These are phyloP conservation scores for Rhizoctonia solani DNA, from an alignment of 1,284 basidiomycete species.

Conservation along the genomic window DNA sequence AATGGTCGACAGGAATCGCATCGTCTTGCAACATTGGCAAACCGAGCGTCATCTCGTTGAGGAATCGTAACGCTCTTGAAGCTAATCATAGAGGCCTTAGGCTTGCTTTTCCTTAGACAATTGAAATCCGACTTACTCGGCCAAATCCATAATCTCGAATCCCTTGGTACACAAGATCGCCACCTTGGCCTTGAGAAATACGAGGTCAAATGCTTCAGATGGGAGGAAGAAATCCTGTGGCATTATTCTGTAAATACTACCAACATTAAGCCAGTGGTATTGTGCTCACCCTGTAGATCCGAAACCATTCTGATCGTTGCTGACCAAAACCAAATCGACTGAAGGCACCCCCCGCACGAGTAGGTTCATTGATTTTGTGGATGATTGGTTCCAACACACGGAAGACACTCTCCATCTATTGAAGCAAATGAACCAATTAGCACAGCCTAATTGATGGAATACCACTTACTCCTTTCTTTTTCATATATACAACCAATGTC, in stretches of 20 bases:
- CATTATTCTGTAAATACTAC: not conserved
- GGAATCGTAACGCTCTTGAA: slow-evolving; percentile 89
- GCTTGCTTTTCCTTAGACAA: not conserved
- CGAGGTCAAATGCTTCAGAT: slow-evolving; percentile 83
- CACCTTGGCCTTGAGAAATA: slow-evolving; percentile 90
- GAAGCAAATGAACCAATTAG: slow-evolving; percentile 12
- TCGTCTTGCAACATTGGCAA: slow-evolving; percentile 74
- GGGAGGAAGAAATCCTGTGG: slow-evolving; percentile 87
- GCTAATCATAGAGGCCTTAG: slow-evolving; percentile 49
- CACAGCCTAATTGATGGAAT: too few relatives aligned
- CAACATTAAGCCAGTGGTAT: not conserved
- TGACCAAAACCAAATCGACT: slow-evolving; percentile 76
- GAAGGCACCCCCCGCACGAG: slow-evolving; percentile 66
- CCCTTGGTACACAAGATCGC: slow-evolving; percentile 90
- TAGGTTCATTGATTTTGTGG: slow-evolving; percentile 78
- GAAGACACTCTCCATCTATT: slow-evolving; percentile 84
- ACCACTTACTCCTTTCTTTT: slow-evolving; percentile 70
- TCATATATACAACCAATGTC: slow-evolving; percentile 93
- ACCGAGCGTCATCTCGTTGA: slow-evolving; percentile 71
- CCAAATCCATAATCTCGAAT: slow-evolving; percentile 97
- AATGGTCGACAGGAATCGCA: slow-evolving; percentile 83
- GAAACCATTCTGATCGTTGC: slow-evolving; percentile 88
- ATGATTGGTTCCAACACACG: slow-evolving; percentile 90
- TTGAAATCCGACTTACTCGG: slow-evolving; percentile 61
- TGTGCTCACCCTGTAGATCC: slow-evolving; percentile 70